phyloP scores from a whole-genome alignment of 257 asterid genomes.

The Solanum arcanum region DNA sequence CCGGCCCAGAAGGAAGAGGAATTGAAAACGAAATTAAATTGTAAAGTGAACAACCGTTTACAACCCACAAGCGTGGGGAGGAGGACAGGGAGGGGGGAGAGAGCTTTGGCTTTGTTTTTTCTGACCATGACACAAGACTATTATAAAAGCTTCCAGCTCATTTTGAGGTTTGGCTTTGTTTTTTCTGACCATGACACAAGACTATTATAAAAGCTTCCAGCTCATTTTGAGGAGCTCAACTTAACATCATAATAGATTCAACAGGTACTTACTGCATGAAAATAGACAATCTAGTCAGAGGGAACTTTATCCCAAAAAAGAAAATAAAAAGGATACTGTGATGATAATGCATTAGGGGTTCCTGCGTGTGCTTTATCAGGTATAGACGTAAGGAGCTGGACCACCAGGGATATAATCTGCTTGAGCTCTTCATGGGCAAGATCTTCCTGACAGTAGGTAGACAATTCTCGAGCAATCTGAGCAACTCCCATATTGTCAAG shows the following conservation, averaged over 20 bases:
- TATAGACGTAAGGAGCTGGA: slow-evolving; percentile 76
- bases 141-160: background rate
- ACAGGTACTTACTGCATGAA: background rate
- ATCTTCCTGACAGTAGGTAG: slow-evolving; percentile 28
- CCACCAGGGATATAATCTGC: slow-evolving; percentile 40
- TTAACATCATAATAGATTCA: background rate
- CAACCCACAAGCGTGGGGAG: background rate
- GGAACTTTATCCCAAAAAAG: background rate
- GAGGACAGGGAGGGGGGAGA: background rate
- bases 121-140: background rate
- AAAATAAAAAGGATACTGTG: slow-evolving; percentile 61
- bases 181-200: background rate
- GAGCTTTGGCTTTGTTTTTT: background rate
- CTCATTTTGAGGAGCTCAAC: background rate
- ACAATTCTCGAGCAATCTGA: slow-evolving; percentile 44
- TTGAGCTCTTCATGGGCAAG: slow-evolving; percentile 35
- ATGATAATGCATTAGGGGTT: slow-evolving; percentile 54
- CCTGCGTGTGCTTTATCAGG: slow-evolving; percentile 88
- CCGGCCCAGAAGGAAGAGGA: background rate
- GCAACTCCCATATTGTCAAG: slow-evolving; percentile 57
- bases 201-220: background rate
- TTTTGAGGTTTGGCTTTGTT: background rate
- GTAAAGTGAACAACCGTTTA: background rate
- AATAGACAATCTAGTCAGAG: background rate
- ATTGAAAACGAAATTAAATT: background rate